Evolutionary conservation across 2,329 filamentous ascomycete species (phyloP).

Genomic region (Aschersonia sp.): DNA sequence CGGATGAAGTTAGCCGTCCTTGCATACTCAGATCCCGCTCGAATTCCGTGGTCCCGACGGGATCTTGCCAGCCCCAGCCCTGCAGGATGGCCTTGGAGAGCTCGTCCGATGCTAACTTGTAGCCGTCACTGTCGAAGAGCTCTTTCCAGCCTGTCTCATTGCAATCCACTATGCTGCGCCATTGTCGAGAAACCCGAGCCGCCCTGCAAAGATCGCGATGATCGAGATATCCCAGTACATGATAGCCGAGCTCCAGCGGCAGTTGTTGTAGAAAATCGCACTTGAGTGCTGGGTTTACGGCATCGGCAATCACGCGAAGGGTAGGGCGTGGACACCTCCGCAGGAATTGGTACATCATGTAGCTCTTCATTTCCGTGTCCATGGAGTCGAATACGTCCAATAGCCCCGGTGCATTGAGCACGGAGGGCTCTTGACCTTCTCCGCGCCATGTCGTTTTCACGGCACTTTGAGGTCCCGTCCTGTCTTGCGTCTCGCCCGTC

Average conservation of each 20-base stretch:
- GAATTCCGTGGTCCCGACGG: conserved; percentile 56
- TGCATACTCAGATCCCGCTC: conserved; percentile 66
- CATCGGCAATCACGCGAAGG: conserved; percentile 74
- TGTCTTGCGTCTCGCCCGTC: conserved; percentile 27
- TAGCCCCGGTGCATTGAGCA: conserved; percentile 75
- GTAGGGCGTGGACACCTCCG: conserved; percentile 79
- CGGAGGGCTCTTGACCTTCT: conserved; percentile 10
- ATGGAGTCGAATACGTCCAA: conserved; percentile 83
- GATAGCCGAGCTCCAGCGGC: conserved; percentile 73
- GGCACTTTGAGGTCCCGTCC: conserved; percentile 7
- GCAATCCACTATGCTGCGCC: conserved; percentile 79
- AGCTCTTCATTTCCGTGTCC: conserved; percentile 82
- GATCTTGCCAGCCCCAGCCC: conserved; percentile 97
- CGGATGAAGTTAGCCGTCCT: conserved; percentile 35
- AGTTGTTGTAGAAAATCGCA: conserved; percentile 82
- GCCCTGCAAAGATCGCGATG: conserved; percentile 75
- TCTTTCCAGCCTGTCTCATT: conserved; percentile 96
- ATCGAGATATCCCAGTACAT: conserved; percentile 79
- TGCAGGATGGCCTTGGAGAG: conserved; percentile 73
- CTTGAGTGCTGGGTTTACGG: conserved; percentile 87
- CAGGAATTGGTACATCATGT: conserved; percentile 93
- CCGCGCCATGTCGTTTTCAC: background rate
- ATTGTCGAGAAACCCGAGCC: conserved; percentile 86
- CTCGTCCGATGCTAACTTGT: conserved; percentile 64
- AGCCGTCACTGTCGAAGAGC: conserved; percentile 74